A percentile compares a stretch with the other conserved stretches of the same genome.
Conservation (phyloP, 2,329 filamentous ascomycete genomes). For the Penicillium palitans region DNA sequence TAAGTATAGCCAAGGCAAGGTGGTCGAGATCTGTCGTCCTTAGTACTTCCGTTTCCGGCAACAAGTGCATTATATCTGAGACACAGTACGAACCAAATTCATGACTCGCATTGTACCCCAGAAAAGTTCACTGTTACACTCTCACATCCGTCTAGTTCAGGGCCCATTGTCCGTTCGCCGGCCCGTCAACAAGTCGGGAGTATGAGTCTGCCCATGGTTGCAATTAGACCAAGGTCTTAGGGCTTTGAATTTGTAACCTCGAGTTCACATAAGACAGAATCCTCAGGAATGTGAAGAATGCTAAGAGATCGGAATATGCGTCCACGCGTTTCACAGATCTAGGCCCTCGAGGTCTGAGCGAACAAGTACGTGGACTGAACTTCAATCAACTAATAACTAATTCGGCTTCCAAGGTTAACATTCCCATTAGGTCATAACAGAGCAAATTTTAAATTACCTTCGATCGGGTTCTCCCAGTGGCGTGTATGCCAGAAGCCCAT, state of each 20-base stretch:
- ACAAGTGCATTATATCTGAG: slow-evolving; percentile 2
- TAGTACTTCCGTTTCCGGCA: slow-evolving; percentile 13
- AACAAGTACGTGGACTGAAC: background rate
- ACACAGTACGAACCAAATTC: too few species aligned
- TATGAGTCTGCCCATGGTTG: background rate
- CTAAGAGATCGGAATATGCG: background rate
- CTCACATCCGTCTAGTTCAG: background rate
- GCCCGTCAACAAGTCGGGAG: background rate
- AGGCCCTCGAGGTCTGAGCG: background rate
- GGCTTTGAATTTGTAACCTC: background rate
- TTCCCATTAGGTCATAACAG: background rate
- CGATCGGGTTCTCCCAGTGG: background rate
- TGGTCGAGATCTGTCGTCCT: background rate
- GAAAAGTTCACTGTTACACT: background rate
- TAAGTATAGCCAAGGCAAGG: slow-evolving; percentile 7
- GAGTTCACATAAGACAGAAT: background rate
- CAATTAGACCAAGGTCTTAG: background rate
- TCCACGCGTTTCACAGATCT: slow-evolving; percentile 1
- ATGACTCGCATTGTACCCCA: background rate
- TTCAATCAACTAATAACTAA: background rate
- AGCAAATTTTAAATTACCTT: background rate
- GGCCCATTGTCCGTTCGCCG: background rate
- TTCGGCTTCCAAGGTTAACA: background rate
- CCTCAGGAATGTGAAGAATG: background rate
- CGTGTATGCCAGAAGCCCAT: background rate